Percentiles rank a stretch among this genome's conserved stretches.
Conservation (phyloP, 306 rosid genomes). For the Vigna unguiculata region DNA sequence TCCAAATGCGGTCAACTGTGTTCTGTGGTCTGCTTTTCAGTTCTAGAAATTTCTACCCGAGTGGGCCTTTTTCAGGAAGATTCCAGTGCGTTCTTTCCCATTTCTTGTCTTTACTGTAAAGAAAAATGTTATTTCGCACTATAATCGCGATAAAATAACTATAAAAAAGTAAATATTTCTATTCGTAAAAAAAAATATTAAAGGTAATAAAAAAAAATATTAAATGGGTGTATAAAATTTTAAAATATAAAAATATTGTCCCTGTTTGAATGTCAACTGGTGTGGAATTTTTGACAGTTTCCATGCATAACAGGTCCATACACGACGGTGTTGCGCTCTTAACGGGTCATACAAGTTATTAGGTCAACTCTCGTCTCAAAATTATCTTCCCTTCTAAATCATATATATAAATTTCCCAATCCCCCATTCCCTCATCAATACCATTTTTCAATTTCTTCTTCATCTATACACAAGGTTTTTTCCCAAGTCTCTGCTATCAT, state of each 20-base stretch:
- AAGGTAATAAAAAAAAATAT: too few relatives aligned
- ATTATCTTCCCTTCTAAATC: neutral
- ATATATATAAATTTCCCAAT: neutral
- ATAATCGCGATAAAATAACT: too few relatives aligned
- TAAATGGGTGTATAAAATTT: too few relatives aligned
- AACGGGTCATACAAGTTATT: neutral
- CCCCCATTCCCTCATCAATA: neutral
- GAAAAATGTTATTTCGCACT: too few relatives aligned
- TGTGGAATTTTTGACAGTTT: constrained; percentile 35
- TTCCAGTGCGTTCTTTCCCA: neutral
- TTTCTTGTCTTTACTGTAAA: neutral
- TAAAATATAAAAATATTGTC: too few relatives aligned
- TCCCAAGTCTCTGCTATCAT: neutral
- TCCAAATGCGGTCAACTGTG: neutral
- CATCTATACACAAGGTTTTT: neutral
- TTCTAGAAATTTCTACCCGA: neutral
- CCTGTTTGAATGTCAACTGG: constrained; percentile 10
- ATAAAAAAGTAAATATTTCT: too few relatives aligned
- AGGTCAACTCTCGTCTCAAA: constrained; percentile 35
- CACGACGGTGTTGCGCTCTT: neutral
- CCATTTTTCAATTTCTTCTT: neutral
- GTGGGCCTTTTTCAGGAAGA: neutral
- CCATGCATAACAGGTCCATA: neutral
- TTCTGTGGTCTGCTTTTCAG: neutral
- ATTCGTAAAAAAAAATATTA: too few relatives aligned